Conservation (phyloP, 345 rosid species). For the Aquilaria sinensis region DNA sequence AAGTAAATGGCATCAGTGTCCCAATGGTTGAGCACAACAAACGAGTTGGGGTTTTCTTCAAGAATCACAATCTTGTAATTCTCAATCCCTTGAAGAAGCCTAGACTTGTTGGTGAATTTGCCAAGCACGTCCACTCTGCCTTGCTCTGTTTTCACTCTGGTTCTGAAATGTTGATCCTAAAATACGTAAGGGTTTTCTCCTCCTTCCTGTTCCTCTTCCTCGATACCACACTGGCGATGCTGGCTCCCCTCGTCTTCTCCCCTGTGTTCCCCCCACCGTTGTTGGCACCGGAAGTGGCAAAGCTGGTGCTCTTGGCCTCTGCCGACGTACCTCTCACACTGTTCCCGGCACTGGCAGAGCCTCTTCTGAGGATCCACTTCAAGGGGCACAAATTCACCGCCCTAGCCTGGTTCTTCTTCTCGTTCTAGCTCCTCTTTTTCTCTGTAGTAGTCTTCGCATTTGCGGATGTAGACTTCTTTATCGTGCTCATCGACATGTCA, state of each 20-base stretch:
- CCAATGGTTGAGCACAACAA: slow-evolving; percentile 28
- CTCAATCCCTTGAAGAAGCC: slow-evolving; percentile 37
- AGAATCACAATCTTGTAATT: slow-evolving; percentile 26
- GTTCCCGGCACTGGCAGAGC: slow-evolving; percentile 23
- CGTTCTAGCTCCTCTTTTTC: slow-evolving; percentile 17
- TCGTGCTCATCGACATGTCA: slow-evolving; percentile 19
- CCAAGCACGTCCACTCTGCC: slow-evolving; percentile 29
- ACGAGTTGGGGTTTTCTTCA: slow-evolving; percentile 27
- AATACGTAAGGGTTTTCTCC: slow-evolving; percentile 34
- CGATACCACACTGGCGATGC: no score
- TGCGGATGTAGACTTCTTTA: slow-evolving; percentile 18
- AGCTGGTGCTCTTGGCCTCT: slow-evolving; percentile 16
- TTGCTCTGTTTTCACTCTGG: slow-evolving; percentile 19
- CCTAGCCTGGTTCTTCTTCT: slow-evolving; percentile 5
- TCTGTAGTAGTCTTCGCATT: slow-evolving; percentile 31
- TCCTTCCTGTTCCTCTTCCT: slow-evolving; percentile 5
- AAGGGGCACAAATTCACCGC: no score
- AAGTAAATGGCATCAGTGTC: no score
- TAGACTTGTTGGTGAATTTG: slow-evolving; percentile 29
- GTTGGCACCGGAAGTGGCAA: slow-evolving; percentile 24
- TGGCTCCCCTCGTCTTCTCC: slow-evolving; percentile 4
- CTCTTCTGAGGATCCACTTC: slow-evolving; percentile 11
- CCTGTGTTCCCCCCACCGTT: slow-evolving; percentile 9
- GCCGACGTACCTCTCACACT: slow-evolving; percentile 16
- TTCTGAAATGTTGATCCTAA: no score